Conservation (phyloP, 371 early-diverging fungal species). For the Zopfochytrium polystomum region DNA sequence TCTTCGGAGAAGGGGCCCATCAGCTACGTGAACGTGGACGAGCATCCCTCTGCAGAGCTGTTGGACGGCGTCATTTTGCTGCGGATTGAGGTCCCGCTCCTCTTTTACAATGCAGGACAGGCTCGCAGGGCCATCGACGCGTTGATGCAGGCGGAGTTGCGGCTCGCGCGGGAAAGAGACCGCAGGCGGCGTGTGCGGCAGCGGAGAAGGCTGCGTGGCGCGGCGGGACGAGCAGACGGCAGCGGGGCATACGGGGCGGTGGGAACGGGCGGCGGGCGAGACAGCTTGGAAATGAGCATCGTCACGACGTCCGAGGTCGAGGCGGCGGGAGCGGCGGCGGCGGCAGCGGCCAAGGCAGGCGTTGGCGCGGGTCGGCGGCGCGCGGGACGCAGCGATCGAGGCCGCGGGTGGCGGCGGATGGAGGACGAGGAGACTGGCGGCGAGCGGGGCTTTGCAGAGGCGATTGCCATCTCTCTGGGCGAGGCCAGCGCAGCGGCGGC, state of each 20-base stretch:
- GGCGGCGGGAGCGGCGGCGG: neutral
- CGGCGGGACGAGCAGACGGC: neutral
- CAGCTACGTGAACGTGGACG: constrained; percentile 25
- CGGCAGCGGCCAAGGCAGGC: neutral
- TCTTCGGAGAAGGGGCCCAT: neutral
- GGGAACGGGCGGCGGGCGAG: neutral
- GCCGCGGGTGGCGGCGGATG: neutral
- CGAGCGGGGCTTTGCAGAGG: neutral
- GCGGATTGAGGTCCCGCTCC: constrained; percentile 24
- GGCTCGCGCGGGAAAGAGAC: constrained; percentile 4
- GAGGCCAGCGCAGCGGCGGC: neutral
- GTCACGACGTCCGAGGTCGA: neutral
- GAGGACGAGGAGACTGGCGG: neutral
- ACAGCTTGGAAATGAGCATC: neutral
- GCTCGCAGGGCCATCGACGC: constrained; percentile 13
- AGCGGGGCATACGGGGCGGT: neutral
- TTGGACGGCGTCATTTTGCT: constrained; percentile 27
- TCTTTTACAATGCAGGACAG: constrained; percentile 35
- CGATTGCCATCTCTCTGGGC: neutral
- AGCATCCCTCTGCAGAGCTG: constrained; percentile 33
- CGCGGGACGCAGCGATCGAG: neutral
- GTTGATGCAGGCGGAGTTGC: constrained; percentile 15
- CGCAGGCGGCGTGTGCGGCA: constrained; percentile 6
- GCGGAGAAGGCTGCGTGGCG: neutral
- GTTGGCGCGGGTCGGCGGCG: neutral